These are phyloP conservation scores for Yarrowia sp. DNA, from an alignment of 805 yeast species.

Conservation along the genomic window DNA sequence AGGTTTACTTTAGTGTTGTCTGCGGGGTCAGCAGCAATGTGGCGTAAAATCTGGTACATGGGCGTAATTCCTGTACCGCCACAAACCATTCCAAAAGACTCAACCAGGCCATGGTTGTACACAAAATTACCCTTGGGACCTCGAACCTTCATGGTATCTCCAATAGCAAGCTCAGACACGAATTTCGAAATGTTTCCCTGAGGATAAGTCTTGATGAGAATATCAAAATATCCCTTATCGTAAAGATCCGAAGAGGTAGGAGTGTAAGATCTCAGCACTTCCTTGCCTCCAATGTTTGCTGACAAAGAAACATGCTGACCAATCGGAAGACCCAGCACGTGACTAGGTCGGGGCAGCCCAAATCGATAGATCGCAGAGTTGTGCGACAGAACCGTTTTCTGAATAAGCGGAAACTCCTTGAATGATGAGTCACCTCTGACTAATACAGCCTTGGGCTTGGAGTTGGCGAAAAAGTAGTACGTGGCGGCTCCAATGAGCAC, in stretches of 20 bases:
- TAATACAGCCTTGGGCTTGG: conserved; percentile 15
- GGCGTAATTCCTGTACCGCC: conserved; percentile 98
- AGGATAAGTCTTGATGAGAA: conserved; percentile 80
- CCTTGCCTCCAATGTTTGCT: conserved; percentile 75
- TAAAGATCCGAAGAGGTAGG: conserved; percentile 67
- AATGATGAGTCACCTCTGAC: conserved; percentile 57
- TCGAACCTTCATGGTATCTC: conserved; percentile 73
- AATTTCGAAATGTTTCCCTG: conserved; percentile 78
- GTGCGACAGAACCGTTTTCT: conserved; percentile 74
- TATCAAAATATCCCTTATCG: conserved; percentile 75
- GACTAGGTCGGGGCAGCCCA: conserved; percentile 72
- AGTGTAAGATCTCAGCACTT: conserved; percentile 81
- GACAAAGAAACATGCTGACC: conserved; percentile 90
- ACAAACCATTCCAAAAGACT: conserved; percentile 80
- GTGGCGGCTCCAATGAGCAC: conserved; percentile 22
- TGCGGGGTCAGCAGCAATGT: conserved; percentile 68
- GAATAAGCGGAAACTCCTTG: conserved; percentile 76
- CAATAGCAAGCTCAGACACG: conserved; percentile 68
- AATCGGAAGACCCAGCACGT: conserved; percentile 82
- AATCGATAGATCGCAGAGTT: conserved; percentile 79
- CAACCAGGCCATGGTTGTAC: conserved; percentile 73
- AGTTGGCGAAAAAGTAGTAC: conserved; percentile 23
- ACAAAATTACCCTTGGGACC: conserved; percentile 88
- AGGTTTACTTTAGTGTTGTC: conserved; percentile 75
- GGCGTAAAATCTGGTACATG: conserved; percentile 83